These are phyloP conservation scores for Pichia sp. DNA, from an alignment of 1,139 yeast genomes.

Conservation along the genomic window DNA sequence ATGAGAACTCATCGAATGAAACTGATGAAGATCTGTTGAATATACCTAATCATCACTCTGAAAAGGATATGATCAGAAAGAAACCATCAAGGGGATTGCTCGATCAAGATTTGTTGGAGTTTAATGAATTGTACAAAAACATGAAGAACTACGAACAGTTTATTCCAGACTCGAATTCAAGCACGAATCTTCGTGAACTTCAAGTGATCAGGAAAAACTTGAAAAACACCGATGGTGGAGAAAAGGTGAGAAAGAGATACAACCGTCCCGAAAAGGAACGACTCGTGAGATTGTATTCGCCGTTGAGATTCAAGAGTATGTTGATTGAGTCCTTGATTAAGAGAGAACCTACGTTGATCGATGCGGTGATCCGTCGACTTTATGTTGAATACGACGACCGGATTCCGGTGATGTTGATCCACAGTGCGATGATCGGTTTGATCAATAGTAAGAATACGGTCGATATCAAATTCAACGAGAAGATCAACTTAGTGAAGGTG, in stretches of 20 bases:
- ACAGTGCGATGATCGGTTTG: conserved; percentile 25
- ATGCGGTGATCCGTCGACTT: conserved; percentile 17
- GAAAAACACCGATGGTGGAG: not conserved
- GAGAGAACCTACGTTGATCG: conserved; percentile 17
- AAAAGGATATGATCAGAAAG: not conserved
- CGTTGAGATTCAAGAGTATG: conserved; percentile 21
- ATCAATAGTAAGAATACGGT: conserved; percentile 12
- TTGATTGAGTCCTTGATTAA: conserved; percentile 20
- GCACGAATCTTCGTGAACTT: too few relatives aligned
- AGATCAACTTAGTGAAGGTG: conserved; percentile 21
- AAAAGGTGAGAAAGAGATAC: conserved; percentile 12
- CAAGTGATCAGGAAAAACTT: too few relatives aligned
- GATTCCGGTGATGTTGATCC: conserved; percentile 25
- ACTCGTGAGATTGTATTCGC: conserved; percentile 15
- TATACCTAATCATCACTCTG: not conserved
- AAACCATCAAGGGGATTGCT: conserved; percentile 1
- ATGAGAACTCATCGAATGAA: not conserved
- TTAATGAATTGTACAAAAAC: conserved; percentile 18
- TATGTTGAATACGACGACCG: conserved; percentile 23
- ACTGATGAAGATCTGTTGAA: not conserved
- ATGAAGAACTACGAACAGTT: conserved; percentile 12
- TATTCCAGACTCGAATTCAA: too few relatives aligned
- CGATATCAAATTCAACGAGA: conserved; percentile 17
- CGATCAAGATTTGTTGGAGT: conserved; percentile 14
- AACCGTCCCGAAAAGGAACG: conserved; percentile 16